These are phyloP conservation scores for Aspergillus sp. DNA, from an alignment of 2,329 filamentous ascomycete species.

Conservation along the genomic window DNA sequence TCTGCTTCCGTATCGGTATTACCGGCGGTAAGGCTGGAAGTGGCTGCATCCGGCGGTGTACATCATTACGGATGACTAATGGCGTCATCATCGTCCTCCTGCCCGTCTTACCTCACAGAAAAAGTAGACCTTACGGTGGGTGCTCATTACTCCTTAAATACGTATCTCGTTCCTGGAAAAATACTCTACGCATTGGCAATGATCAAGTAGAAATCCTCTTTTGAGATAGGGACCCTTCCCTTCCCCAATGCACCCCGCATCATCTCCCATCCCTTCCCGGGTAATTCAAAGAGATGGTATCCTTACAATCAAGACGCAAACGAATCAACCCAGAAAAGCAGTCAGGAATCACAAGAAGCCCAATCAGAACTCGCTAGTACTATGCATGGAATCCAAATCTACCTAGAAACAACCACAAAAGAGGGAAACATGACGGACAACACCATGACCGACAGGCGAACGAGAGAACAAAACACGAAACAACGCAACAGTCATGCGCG, in stretches of 20 bases:
- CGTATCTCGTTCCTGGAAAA: too few relatives aligned
- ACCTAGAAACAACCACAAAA: conserved; percentile 16
- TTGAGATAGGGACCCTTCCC: too few relatives aligned
- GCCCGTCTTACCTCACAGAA: too few relatives aligned
- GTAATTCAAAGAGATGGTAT: conserved; percentile 8
- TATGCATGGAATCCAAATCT: conserved; percentile 26
- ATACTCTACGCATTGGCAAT: too few relatives aligned
- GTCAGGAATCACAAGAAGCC: conserved; percentile 6
- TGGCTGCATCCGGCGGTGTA: conserved; percentile 24
- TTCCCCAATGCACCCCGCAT: too few relatives aligned
- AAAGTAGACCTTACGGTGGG: neutral
- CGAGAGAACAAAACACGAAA: neutral
- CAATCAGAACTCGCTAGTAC: conserved; percentile 22
- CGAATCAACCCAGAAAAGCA: conserved; percentile 9
- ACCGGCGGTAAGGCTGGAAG: neutral
- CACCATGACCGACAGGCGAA: conserved; percentile 15
- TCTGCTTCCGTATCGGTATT: conserved; percentile 6
- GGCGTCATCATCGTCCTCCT: too few relatives aligned
- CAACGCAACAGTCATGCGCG: conserved; percentile 4
- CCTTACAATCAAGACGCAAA: conserved; percentile 7
- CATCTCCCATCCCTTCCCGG: neutral
- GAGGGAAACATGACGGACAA: conserved; percentile 15
- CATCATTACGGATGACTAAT: neutral
- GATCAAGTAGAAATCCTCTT: too few relatives aligned
- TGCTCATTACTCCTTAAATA: too few relatives aligned